Evolutionary conservation across 257 asterid genomes (phyloP).

Genomic region (Linderniella brevidens): DNA sequence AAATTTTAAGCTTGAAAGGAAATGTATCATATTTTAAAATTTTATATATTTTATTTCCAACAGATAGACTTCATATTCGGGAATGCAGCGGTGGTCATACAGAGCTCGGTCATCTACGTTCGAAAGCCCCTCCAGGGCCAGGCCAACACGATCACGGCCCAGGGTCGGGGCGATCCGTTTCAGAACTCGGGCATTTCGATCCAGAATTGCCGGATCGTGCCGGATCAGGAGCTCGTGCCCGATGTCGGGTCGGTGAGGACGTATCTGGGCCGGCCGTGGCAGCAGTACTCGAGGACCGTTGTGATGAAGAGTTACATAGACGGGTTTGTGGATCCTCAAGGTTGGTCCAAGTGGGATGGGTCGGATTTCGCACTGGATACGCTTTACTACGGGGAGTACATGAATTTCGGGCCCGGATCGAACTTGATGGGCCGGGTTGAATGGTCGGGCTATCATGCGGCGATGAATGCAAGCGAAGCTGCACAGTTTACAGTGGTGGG

Average conservation of each 20-base stretch:
- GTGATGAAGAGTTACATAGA: conserved; percentile 39
- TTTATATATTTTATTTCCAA: no score
- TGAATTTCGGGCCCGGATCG: conserved; percentile 52
- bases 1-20: no score
- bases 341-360: conserved; percentile 62
- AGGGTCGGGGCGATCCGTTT: conserved; percentile 83
- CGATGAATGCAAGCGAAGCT: conserved; percentile 23
- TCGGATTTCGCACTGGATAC: conserved; percentile 45
- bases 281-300: conserved; percentile 54
- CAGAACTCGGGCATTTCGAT: conserved; percentile 83
- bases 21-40: no score
- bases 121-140: conserved; percentile 58
- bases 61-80: conserved; percentile 84
- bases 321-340: conserved; percentile 32
- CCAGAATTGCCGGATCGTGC: conserved; percentile 36
- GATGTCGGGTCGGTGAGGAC: conserved; percentile 22
- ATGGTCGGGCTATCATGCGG: conserved; percentile 58
- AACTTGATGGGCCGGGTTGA: conserved; percentile 28
- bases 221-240: conserved; percentile 50
- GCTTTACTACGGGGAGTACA: conserved; percentile 68
- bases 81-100: conserved; percentile 71
- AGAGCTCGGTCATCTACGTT: conserved; percentile 56
- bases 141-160: conserved; percentile 62
- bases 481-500: conserved; percentile 37
- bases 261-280: conserved; percentile 78